phyloP scores from a whole-genome alignment of 331 rosid species.

The Malus hybrid region DNA sequence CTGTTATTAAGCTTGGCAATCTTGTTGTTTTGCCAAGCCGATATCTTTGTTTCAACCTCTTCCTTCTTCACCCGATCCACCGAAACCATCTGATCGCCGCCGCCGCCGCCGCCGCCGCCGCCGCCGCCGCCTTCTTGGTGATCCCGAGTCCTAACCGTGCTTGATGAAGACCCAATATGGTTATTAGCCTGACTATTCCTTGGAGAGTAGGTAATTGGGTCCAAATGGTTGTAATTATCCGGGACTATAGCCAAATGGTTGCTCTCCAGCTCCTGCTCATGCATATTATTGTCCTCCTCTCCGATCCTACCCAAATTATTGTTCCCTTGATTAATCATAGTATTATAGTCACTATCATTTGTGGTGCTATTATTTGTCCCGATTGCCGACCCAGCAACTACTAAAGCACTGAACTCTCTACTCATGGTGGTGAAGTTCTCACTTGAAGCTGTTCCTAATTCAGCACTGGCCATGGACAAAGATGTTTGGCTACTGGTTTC shows the following conservation, averaged over 20 bases:
- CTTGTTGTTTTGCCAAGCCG: constrained; percentile 91
- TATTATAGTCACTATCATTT: neutral
- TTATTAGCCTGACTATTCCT: neutral
- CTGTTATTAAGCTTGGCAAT: constrained; percentile 75
- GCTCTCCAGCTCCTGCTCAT: constrained; percentile 30
- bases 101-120: neutral
- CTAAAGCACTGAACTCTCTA: constrained; percentile 86
- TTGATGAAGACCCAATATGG: constrained; percentile 4
- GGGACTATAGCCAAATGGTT: constrained; percentile 46
- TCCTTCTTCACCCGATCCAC: constrained; percentile 83
- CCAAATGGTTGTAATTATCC: constrained; percentile 30
- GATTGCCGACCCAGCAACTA: constrained; percentile 68
- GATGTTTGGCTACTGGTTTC: constrained; percentile 52
- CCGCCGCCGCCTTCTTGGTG: neutral
- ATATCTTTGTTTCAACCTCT: constrained; percentile 87
- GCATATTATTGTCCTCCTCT: constrained; percentile 52
- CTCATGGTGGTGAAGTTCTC: constrained; percentile 84
- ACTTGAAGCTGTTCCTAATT: constrained; percentile 27
- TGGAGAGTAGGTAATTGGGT: constrained; percentile 22
- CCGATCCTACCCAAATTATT: constrained; percentile 49
- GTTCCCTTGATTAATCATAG: neutral
- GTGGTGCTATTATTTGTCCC: constrained; percentile 16
- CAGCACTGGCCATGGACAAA: constrained; percentile 46
- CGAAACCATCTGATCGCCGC: constrained; percentile 33
- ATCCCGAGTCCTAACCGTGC: neutral